Base-by-base conservation (phyloP, 2,329 filamentous ascomycete genomes). In the Colletotrichum trifolii region DNA sequence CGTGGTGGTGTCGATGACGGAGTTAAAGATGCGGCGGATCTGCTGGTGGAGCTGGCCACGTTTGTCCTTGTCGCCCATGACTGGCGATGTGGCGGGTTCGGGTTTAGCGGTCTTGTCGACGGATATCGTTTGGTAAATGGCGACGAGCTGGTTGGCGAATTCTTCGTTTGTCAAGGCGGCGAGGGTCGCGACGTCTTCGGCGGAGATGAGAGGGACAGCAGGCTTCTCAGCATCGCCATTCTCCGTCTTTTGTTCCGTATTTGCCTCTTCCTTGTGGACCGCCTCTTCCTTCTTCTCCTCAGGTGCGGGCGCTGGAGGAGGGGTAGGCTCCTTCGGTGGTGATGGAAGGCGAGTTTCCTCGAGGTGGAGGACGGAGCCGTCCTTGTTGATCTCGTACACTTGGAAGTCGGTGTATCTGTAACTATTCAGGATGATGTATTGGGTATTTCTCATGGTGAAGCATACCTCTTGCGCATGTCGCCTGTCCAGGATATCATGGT, bases 351-450 rank as follows among this genome's bases (percentile, higher is more conserved):
- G 48, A 15, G 67, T 69, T 15, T 67, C 64, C 42, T 65, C 82
- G 53, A 97, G 81, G 76, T 95, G 93, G 56, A 96, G 76, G 12
- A 97, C 92, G 58, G 88, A 79, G 13, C 94, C 94, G 72, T 91
- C 87, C 36, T 89, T 88, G 17, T 86, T 81, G 67, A 97, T 95
- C 77, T 97, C 94, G 73, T 97, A 94, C 71, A 97, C 94, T 70
- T 96, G 83, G 72, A 97, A 97, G 76, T 97, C 94, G 4, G 94
- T 95, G 77, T 94, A 97, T 69, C 93, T 88, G 54, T 8, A 11
- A 7, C 11, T 34, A 40, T 7, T n/a, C 33, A 36, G 49, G 42
- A 6, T 35, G 33, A 12, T 34, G 17, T 2, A 6, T 15, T n/a
- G 38, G 13, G 3, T 13, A 42, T 33, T 9, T 17, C 8, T 15